Percentiles rank a stretch among this genome's conserved stretches.
These are phyloP conservation scores for Fennellomyces sp. DNA, from an alignment of 371 early-diverging fungal genomes.

Conservation along the genomic window DNA sequence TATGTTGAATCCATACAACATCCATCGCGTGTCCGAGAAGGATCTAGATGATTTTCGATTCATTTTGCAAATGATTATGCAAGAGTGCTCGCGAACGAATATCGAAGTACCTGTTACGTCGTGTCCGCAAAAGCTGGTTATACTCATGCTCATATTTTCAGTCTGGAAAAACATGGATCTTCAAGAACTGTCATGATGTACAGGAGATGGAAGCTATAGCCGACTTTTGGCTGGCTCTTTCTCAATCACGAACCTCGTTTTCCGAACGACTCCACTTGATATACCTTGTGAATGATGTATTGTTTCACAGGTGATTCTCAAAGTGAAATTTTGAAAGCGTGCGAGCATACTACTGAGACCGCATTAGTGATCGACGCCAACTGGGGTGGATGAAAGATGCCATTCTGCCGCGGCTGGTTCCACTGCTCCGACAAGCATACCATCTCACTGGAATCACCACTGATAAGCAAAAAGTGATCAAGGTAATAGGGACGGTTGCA, in stretches of 20 bases:
- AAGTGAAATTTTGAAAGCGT: background rate
- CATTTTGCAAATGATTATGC: conserved; percentile 54
- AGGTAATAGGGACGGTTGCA: too few species aligned
- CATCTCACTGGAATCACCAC: conserved; percentile 47
- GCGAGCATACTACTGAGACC: background rate
- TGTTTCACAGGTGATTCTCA: conserved; percentile 62
- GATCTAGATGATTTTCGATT: conserved; percentile 36
- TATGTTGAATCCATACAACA: background rate
- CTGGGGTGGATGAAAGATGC: conserved; percentile 60
- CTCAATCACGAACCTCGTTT: conserved; percentile 47
- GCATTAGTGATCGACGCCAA: conserved; percentile 52
- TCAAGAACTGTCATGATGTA: conserved; percentile 49
- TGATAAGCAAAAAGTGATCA: conserved; percentile 52
- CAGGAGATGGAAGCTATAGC: conserved; percentile 39
- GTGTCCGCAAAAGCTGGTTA: background rate
- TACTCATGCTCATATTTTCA: conserved; percentile 13
- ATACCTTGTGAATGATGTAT: conserved; percentile 62
- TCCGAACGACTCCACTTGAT: conserved; percentile 60
- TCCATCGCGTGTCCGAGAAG: background rate
- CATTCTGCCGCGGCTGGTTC: conserved; percentile 50
- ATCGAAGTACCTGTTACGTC: conserved; percentile 49
- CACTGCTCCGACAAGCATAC: conserved; percentile 57
- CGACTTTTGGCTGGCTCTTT: conserved; percentile 48
- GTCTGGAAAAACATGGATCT: conserved; percentile 66
- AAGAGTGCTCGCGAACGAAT: conserved; percentile 63